Evolutionary conservation across 331 rosid species (phyloP).

Genomic region (Quercus lobata): DNA sequence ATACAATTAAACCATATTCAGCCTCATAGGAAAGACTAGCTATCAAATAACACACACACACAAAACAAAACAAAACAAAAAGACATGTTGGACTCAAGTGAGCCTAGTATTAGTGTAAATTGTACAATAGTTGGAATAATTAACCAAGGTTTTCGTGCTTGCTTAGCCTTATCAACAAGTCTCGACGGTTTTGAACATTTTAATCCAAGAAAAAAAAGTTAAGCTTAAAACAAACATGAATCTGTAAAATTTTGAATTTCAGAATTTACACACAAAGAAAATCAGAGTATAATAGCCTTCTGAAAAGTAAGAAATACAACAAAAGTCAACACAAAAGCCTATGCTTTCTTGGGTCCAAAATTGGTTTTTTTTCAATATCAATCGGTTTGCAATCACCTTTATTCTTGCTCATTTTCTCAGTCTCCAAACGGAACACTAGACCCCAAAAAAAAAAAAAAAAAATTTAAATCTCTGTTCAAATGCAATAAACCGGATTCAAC

Average conservation of each 20-base stretch:
- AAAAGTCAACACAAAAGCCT: background rate
- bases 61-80: background rate
- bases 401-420: background rate
- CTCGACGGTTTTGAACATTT: background rate
- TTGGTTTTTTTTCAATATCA: background rate
- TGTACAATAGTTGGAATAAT: background rate
- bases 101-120: background rate
- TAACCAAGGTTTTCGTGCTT: background rate
- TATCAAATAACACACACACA: background rate
- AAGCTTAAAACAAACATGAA: background rate
- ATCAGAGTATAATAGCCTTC: background rate
- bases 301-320: background rate
- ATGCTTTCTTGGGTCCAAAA: background rate
- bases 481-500: background rate
- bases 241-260: background rate
- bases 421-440: background rate
- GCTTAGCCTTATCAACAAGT: background rate
- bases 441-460: background rate
- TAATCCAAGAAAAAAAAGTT: background rate
- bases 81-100: background rate
- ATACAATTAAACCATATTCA: background rate
- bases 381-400: background rate
- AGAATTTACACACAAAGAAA: background rate
- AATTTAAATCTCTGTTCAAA: background rate
- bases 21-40: slow-evolving; percentile 4